phyloP scores from a whole-genome alignment of 176 grass and related monocot genomes.

The Echinochloa phyllopogon region DNA sequence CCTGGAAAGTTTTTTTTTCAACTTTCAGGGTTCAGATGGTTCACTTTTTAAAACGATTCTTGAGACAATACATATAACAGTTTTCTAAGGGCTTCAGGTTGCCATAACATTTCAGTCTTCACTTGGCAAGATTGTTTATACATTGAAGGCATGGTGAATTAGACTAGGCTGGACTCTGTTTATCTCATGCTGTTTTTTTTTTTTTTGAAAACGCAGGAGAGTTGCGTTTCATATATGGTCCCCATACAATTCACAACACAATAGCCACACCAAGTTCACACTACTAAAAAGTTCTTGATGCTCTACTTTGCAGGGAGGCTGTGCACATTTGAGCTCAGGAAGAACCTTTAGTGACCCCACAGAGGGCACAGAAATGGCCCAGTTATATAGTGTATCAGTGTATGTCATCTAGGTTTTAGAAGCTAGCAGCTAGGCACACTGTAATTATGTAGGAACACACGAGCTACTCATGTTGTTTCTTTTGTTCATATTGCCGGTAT shows the following conservation, averaged over 20 bases:
- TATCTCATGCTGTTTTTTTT: no score
- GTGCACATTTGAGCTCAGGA: background rate
- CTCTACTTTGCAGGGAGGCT: background rate
- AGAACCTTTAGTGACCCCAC: background rate
- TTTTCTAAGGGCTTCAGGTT: background rate
- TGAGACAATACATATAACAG: background rate
- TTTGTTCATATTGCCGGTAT: background rate
- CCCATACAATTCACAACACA: background rate
- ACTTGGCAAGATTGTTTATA: background rate
- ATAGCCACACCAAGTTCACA: background rate
- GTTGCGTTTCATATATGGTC: no score
- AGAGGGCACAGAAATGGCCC: background rate
- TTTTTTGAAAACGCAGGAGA: no score
- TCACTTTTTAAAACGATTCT: background rate
- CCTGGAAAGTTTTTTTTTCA: background rate
- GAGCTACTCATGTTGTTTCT: background rate
- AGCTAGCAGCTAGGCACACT: background rate
- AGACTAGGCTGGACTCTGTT: background rate
- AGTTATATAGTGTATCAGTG: background rate
- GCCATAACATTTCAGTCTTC: background rate
- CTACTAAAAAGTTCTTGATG: background rate
- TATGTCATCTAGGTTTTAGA: background rate
- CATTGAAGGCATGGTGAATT: constrained; percentile 7
- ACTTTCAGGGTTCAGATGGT: background rate
- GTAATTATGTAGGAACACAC: constrained; percentile 28